Evolutionary conservation across 2,329 filamentous ascomycete genomes (phyloP).

Genomic region (Sclerotiophoma versabilis): DNA sequence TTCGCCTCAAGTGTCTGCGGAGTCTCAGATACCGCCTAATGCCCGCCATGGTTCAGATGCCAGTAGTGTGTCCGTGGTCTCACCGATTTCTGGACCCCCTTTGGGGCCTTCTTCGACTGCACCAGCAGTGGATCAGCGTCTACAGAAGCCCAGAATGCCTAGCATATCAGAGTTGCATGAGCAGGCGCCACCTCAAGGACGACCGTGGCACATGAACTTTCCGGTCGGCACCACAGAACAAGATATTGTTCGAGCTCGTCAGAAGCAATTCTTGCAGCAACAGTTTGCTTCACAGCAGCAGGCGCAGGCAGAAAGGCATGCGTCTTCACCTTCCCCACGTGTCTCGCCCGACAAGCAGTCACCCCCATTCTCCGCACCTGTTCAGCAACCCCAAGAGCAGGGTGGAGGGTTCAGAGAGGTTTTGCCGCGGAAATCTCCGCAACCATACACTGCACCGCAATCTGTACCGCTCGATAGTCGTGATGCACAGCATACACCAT

Average conservation of each 20-base stretch:
- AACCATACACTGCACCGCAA: conserved; percentile 31
- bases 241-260: conserved; percentile 47
- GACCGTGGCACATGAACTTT: conserved; percentile 45
- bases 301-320: conserved; percentile 39
- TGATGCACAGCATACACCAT: conserved; percentile 31
- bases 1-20: conserved; percentile 44
- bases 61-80: conserved; percentile 40
- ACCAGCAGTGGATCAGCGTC: conserved; percentile 23
- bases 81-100: conserved; percentile 37
- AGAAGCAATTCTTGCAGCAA: conserved; percentile 46
- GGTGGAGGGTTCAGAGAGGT: conserved; percentile 46
- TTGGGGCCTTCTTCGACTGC: conserved; percentile 24
- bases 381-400: conserved; percentile 20
- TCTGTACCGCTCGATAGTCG: conserved; percentile 15
- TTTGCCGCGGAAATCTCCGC: conserved; percentile 40
- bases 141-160: conserved; percentile 43
- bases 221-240: conserved; percentile 46
- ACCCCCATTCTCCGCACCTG: conserved; percentile 20
- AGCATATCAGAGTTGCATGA: conserved; percentile 44
- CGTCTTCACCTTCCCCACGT: conserved; percentile 42
- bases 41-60: conserved; percentile 37
- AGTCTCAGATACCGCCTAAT: conserved; percentile 33
- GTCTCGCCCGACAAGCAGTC: conserved; percentile 32
- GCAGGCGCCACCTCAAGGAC: conserved; percentile 25
- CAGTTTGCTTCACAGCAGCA: conserved; percentile 44